A percentile compares a stretch with the other conserved stretches of the same genome.
phyloP scores from a whole-genome alignment of 495 filamentous ascomycete genomes.

The Talaromyces nanjingensis region DNA sequence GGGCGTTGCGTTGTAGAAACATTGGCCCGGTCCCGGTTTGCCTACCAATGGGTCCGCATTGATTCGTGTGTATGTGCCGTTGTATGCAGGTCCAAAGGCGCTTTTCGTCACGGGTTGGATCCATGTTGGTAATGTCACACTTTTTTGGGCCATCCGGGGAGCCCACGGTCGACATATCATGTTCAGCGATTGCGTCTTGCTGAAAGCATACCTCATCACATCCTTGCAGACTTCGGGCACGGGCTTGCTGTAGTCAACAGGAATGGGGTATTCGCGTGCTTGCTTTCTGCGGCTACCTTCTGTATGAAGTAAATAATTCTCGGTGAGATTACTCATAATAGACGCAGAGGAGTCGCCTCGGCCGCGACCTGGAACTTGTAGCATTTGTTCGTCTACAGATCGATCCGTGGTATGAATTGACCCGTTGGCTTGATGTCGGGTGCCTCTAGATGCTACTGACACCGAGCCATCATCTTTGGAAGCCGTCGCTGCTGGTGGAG shows the following conservation, averaged over 20 bases:
- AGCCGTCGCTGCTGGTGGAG: not conserved
- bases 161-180: slow-evolving; percentile 10
- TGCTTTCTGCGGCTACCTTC: not conserved
- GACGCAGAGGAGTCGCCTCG: not conserved
- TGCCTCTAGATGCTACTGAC: not conserved
- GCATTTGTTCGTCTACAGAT: not conserved
- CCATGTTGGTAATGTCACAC: not conserved
- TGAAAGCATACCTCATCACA: slow-evolving; percentile 3
- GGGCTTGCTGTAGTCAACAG: slow-evolving; percentile 5
- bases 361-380: not conserved
- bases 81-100: slow-evolving; percentile 3
- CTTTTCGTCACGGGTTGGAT: slow-evolving; percentile 1
- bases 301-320: not conserved
- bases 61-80: slow-evolving; percentile 2
- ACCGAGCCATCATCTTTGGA: not conserved
- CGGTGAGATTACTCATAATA: not conserved
- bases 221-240: slow-evolving; percentile 8
- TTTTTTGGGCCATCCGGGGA: not conserved
- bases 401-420: not conserved
- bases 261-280: not conserved
- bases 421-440: not conserved
- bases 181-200: not conserved
- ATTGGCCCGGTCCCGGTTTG: not conserved
- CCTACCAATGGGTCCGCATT: slow-evolving; percentile 8
- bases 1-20: slow-evolving; percentile 2